Conservation (phyloP, 2,329 filamentous ascomycete genomes). For the Stemphylium vesicarium region DNA sequence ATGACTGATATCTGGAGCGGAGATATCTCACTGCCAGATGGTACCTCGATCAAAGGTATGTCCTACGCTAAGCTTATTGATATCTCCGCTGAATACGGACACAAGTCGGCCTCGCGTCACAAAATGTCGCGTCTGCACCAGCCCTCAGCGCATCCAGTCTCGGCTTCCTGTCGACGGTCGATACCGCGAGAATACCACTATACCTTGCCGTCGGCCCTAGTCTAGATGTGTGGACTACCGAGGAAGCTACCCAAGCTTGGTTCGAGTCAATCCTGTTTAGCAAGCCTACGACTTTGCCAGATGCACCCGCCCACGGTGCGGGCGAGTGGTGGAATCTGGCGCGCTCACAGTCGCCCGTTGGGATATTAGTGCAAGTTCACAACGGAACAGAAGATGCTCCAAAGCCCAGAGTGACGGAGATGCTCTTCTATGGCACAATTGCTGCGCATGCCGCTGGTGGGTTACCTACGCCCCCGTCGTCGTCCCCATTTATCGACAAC, state of each 20-base stretch:
- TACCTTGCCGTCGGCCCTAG: slow-evolving; percentile 48
- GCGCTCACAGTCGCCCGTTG: slow-evolving; percentile 48
- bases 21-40: slow-evolving; percentile 39
- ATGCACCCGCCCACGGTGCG: slow-evolving; percentile 6
- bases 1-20: slow-evolving; percentile 47
- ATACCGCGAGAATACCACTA: slow-evolving; percentile 49
- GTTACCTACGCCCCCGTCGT: slow-evolving; percentile 45
- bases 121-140: slow-evolving; percentile 22
- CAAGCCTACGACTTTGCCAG: slow-evolving; percentile 10
- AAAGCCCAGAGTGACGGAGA: slow-evolving; percentile 47
- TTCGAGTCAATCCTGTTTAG: slow-evolving; percentile 47
- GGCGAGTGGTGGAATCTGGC: slow-evolving; percentile 48
- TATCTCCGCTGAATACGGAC: not conserved
- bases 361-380: slow-evolving; percentile 47
- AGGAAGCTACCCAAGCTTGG: slow-evolving; percentile 47
- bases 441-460: slow-evolving; percentile 18
- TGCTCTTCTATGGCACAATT: slow-evolving; percentile 54
- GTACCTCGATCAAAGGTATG: slow-evolving; percentile 33
- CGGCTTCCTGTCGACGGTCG: slow-evolving; percentile 50
- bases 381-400: not conserved
- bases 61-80: too few species aligned
- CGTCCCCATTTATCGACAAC: slow-evolving; percentile 29
- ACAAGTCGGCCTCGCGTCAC: slow-evolving; percentile 42
- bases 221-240: slow-evolving; percentile 48
- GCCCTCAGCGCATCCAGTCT: slow-evolving; percentile 25